These are phyloP conservation scores for Phytophthora chlamydospora DNA, from an alignment of 352 stramenopile species.

Conservation along the genomic window DNA sequence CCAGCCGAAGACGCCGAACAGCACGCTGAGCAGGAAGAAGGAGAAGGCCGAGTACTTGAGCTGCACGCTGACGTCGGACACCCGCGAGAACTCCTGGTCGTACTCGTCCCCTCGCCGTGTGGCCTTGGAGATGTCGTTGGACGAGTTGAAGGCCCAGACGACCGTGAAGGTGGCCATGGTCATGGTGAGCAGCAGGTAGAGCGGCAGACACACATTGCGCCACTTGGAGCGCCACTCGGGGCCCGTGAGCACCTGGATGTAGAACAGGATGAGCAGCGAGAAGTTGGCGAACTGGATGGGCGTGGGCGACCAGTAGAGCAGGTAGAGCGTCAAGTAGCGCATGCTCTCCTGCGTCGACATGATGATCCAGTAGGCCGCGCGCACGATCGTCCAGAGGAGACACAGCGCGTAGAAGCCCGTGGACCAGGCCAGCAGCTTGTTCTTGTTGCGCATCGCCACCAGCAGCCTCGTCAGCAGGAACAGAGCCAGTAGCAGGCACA, in stretches of 20 bases:
- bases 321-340: slow-evolving; percentile 83
- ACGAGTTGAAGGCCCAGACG: slow-evolving; percentile 88
- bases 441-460: slow-evolving; percentile 73
- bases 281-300: slow-evolving; percentile 91
- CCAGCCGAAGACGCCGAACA: slow-evolving; percentile 89
- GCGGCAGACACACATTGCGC: slow-evolving; percentile 82
- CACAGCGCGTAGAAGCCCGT: slow-evolving; percentile 84
- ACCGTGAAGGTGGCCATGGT: slow-evolving; percentile 86
- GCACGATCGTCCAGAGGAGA: slow-evolving; percentile 83
- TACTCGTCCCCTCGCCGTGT: slow-evolving; percentile 73
- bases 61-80: slow-evolving; percentile 80
- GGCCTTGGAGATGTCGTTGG: slow-evolving; percentile 80
- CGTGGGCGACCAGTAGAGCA: slow-evolving; percentile 88
- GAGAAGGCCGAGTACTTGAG: slow-evolving; percentile 84
- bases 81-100: slow-evolving; percentile 83
- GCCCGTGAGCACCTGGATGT: slow-evolving; percentile 88
- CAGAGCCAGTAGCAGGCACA: slow-evolving; percentile 76
- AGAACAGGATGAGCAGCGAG: slow-evolving; percentile 87
- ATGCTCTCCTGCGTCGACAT: slow-evolving; percentile 77
- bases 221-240: slow-evolving; percentile 73
- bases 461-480: slow-evolving; percentile 77
- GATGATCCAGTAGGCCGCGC: slow-evolving; percentile 85
- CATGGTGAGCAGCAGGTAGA: slow-evolving; percentile 84
- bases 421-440: slow-evolving; percentile 86
- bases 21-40: slow-evolving; percentile 79